phyloP scores from a whole-genome alignment of 2,329 filamentous ascomycete genomes.

The Berkeleyomyces basicola region DNA sequence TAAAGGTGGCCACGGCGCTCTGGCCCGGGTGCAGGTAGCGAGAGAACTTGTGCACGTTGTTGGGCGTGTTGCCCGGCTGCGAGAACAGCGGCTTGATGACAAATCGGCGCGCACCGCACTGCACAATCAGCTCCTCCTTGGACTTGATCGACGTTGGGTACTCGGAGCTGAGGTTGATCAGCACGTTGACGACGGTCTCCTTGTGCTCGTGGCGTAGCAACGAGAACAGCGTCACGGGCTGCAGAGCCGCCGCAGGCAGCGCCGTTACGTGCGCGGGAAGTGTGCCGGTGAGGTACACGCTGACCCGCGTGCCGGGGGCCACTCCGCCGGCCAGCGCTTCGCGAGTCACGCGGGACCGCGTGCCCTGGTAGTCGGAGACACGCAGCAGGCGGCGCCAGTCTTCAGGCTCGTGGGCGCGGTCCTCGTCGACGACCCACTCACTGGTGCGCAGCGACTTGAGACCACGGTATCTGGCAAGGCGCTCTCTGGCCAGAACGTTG shows the following conservation, averaged over 20 bases:
- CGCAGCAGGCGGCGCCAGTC: constrained; percentile 78
- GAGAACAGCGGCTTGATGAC: constrained; percentile 85
- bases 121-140: constrained; percentile 82
- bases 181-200: constrained; percentile 74
- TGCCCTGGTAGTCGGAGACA: constrained; percentile 76
- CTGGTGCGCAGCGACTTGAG: constrained; percentile 82
- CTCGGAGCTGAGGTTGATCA: constrained; percentile 70
- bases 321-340: constrained; percentile 86
- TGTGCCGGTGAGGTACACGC: constrained; percentile 51
- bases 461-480: constrained; percentile 72
- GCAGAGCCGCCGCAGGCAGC: constrained; percentile 29
- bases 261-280: constrained; percentile 27
- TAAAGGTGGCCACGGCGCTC: constrained; percentile 75
- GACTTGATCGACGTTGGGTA: constrained; percentile 63
- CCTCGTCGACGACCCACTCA: constrained; percentile 77
- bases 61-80: constrained; percentile 73
- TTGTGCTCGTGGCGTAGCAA: constrained; percentile 92
- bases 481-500: constrained; percentile 68
- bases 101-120: constrained; percentile 77
- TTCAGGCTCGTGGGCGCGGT: constrained; percentile 70
- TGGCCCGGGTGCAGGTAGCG: constrained; percentile 82
- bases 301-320: constrained; percentile 64
- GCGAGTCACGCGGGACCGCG: constrained; percentile 56
- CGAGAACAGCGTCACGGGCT: constrained; percentile 63
- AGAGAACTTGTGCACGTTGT: constrained; percentile 94